These are phyloP conservation scores for Exophiala mesophila DNA, from an alignment of 2,329 filamentous ascomycete genomes.

Conservation along the genomic window DNA sequence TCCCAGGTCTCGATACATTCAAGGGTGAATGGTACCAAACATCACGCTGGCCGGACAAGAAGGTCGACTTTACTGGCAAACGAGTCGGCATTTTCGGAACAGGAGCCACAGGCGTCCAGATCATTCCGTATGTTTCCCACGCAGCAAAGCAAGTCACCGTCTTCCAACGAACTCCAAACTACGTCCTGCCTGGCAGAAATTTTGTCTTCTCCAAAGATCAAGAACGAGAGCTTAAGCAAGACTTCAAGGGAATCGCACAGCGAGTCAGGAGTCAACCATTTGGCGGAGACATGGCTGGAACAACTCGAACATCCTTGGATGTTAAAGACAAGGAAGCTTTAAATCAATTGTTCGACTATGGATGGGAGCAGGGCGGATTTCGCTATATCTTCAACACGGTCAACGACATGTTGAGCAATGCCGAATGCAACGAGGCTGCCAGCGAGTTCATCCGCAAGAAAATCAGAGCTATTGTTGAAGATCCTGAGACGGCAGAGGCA, in stretches of 20 bases:
- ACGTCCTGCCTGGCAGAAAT: slow-evolving; percentile 25
- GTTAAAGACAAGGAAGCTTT: slow-evolving; percentile 19
- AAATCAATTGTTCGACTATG: slow-evolving; percentile 28
- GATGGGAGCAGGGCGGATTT: slow-evolving; percentile 48
- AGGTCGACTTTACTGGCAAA: slow-evolving; percentile 46
- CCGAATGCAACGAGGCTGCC: slow-evolving; percentile 47
- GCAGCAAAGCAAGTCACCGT: slow-evolving; percentile 29
- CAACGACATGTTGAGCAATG: slow-evolving; percentile 47
- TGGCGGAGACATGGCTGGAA: slow-evolving; percentile 26
- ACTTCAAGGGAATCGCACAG: slow-evolving; percentile 26
- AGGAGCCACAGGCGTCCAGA: slow-evolving; percentile 48
- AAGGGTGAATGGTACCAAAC: slow-evolving; percentile 56
- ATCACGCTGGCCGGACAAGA: slow-evolving; percentile 53
- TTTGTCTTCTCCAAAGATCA: slow-evolving; percentile 26
- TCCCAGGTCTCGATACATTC: slow-evolving; percentile 56
- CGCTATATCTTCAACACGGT: slow-evolving; percentile 51
- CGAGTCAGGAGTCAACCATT: slow-evolving; percentile 28
- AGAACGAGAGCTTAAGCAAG: slow-evolving; percentile 24
- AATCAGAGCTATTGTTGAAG: slow-evolving; percentile 46
- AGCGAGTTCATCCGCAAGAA: slow-evolving; percentile 55
- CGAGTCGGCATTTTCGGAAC: slow-evolving; percentile 60
- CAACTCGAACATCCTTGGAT: slow-evolving; percentile 4
- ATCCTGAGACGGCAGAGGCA: slow-evolving; percentile 48
- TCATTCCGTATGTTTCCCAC: slow-evolving; percentile 24
- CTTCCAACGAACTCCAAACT: slow-evolving; percentile 62